Conservation (phyloP, 179 eudicot genomes). For the Silene noctiflora region DNA sequence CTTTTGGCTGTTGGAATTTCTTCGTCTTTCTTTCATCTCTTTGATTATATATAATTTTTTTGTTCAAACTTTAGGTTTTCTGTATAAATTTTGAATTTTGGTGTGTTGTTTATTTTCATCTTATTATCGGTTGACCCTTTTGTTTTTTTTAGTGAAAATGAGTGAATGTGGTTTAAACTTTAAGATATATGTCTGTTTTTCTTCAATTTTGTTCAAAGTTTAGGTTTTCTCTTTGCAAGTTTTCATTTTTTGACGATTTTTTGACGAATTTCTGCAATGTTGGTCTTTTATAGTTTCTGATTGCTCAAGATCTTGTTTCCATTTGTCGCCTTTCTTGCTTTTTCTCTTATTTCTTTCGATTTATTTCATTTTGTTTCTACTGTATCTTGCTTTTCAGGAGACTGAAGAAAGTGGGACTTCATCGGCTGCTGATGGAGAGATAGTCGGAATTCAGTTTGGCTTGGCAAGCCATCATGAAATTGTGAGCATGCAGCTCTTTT, state of each 20-base stretch:
- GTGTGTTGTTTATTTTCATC: not conserved
- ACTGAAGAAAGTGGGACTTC: constrained; percentile 54
- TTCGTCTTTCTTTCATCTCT: not conserved
- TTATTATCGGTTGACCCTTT: not conserved
- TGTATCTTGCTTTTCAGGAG: constrained; percentile 11
- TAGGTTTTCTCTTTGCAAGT: too few species aligned
- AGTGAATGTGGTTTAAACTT: constrained; percentile 4
- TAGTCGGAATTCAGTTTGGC: constrained; percentile 62
- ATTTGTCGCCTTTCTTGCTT: too few species aligned
- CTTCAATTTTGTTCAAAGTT: not conserved
- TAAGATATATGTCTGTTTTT: not conserved
- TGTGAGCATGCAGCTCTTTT: constrained; percentile 40
- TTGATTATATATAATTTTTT: too few species aligned
- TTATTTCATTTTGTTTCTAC: too few species aligned
- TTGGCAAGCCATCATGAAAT: constrained; percentile 73
- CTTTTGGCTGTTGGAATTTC: not conserved
- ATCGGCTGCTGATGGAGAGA: constrained; percentile 49
- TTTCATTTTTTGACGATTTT: not conserved
- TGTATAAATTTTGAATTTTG: not conserved
- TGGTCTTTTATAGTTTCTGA: not conserved
- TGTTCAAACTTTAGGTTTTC: not conserved
- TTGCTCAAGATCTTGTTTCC: too few species aligned
- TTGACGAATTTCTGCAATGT: not conserved
- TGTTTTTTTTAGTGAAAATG: not conserved
- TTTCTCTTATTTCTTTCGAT: too few species aligned